These are phyloP conservation scores for Bryoerythrophyllum caledonicum DNA, from an alignment of 225 moss, liverwort and hornwort genomes.

Conservation along the genomic window DNA sequence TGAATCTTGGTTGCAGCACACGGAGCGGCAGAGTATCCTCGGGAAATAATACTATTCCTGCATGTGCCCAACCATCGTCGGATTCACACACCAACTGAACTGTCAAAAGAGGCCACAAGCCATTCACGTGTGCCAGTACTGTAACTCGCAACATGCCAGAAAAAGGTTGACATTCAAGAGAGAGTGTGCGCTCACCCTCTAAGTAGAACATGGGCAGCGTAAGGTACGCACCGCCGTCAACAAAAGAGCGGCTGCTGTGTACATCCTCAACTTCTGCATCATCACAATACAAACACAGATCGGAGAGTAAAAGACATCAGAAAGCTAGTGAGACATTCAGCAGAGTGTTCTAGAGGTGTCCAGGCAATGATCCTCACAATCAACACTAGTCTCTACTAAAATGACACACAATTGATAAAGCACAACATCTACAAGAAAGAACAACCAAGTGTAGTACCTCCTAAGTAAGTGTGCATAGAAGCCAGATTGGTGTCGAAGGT, in stretches of 20 bases:
- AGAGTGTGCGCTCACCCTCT: constrained; percentile 48
- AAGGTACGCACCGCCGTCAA: constrained; percentile 62
- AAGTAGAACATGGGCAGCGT: constrained; percentile 86
- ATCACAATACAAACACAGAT: no score
- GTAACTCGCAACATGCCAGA: not conserved
- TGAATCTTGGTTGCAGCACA: constrained; percentile 79
- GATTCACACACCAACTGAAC: constrained; percentile 13
- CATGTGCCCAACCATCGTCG: constrained; percentile 4
- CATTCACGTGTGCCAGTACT: no score
- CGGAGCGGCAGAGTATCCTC: constrained; percentile 73
- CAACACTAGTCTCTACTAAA: constrained; percentile 4
- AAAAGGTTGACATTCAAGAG: not conserved
- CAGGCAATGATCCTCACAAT: constrained; percentile 8
- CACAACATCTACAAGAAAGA: not conserved
- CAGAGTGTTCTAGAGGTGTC: not conserved
- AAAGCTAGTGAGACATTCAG: constrained; percentile 22
- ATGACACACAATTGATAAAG: not conserved
- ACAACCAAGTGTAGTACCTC: constrained; percentile 47
- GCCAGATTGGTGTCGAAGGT: constrained; percentile 79
- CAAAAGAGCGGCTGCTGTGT: constrained; percentile 52
- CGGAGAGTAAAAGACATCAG: not conserved
- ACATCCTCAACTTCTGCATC: constrained; percentile 76
- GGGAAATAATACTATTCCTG: constrained; percentile 81
- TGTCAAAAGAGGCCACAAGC: not conserved
- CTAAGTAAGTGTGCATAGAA: constrained; percentile 72